A percentile compares a stretch with the other conserved stretches of the same genome.
phyloP scores from a whole-genome alignment of 1,284 basidiomycete species.

The Rhodotorula glutinis region DNA sequence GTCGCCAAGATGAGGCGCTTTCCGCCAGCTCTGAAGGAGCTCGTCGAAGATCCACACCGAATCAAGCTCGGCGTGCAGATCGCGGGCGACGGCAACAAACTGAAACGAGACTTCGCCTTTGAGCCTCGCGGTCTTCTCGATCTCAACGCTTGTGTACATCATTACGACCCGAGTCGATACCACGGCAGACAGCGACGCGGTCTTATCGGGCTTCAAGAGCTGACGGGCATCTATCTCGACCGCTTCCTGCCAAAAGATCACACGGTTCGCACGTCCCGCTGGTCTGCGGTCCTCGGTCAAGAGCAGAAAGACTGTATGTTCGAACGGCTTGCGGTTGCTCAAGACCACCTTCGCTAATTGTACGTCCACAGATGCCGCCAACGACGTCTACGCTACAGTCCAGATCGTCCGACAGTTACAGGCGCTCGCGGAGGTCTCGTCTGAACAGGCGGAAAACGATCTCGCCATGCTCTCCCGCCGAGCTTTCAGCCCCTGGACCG shows the following conservation, averaged over 20 bases:
- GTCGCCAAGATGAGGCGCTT: constrained; percentile 44
- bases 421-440: neutral
- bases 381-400: constrained; percentile 50
- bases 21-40: constrained; percentile 42
- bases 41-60: constrained; percentile 44
- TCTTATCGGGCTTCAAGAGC: constrained; percentile 47
- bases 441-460: neutral
- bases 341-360: neutral
- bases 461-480: neutral
- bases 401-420: constrained; percentile 42
- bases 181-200: constrained; percentile 6
- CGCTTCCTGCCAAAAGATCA: constrained; percentile 46
- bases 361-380: constrained; percentile 47
- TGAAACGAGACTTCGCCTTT: constrained; percentile 46
- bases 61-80: constrained; percentile 50
- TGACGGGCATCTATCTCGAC: constrained; percentile 46
- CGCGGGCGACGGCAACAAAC: constrained; percentile 47
- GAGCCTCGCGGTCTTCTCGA: constrained; percentile 45
- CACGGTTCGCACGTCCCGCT: constrained; percentile 46
- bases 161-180: constrained; percentile 45
- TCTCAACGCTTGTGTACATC: constrained; percentile 46
- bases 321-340: neutral
- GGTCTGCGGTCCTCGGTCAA: constrained; percentile 42
- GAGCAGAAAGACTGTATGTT: constrained; percentile 49
- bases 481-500: neutral